Percentiles rank a stretch among this genome's conserved stretches.
phyloP scores from a whole-genome alignment of 2,329 filamentous ascomycete species.

The Calonectria ilicicola region DNA sequence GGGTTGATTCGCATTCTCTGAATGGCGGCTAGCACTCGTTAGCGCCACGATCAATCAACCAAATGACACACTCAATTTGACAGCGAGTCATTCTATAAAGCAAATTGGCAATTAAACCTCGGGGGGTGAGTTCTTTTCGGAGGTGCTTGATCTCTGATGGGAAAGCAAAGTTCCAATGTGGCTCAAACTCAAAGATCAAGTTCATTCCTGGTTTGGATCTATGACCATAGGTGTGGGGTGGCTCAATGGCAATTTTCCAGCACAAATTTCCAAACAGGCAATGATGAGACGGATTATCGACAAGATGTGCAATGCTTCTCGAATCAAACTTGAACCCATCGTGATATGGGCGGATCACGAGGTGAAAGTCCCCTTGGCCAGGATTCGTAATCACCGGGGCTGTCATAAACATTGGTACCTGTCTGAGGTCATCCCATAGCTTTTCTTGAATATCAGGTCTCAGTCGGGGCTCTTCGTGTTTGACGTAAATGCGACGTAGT shows the following conservation, averaged over 20 bases:
- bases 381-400: background rate
- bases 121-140: background rate
- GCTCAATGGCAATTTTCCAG: background rate
- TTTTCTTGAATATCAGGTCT: background rate
- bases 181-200: background rate
- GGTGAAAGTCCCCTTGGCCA: background rate
- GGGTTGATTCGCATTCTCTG: too few relatives aligned
- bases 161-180: background rate
- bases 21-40: background rate
- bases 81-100: background rate
- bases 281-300: background rate
- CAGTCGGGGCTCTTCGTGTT: too few relatives aligned
- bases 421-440: background rate
- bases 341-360: background rate
- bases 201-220: background rate
- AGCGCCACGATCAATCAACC: background rate
- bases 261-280: too few relatives aligned
- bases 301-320: background rate
- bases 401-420: background rate
- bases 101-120: background rate
- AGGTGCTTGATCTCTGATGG: background rate
- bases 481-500: background rate
- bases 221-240: background rate
- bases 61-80: background rate
- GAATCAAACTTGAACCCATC: background rate